Evolutionary conservation across 306 rosid genomes (phyloP).

Genomic region (Lotus japonicus): DNA sequence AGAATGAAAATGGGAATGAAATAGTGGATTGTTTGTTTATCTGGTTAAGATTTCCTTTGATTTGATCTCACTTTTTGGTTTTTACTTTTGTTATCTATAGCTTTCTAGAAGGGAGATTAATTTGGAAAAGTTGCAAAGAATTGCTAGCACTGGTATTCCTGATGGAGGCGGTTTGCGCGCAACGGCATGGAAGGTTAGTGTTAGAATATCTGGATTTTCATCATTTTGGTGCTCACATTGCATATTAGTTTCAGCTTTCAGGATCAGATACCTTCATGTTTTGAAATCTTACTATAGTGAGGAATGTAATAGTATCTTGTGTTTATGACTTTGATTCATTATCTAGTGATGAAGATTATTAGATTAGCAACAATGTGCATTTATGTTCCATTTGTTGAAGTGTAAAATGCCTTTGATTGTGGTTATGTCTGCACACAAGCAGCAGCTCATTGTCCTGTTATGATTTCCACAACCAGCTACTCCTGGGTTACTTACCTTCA

Average conservation of each 20-base stretch:
- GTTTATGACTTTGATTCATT: not conserved
- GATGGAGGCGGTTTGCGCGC: conserved; percentile 72
- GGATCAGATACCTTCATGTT: not conserved
- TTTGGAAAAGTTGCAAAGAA: conserved; percentile 69
- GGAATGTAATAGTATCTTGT: not conserved
- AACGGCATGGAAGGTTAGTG: conserved; percentile 57
- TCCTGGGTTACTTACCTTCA: conserved; percentile 66
- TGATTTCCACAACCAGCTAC: conserved; percentile 53
- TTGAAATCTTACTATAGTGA: not conserved
- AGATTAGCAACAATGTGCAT: not conserved
- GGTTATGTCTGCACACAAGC: conserved; percentile 22
- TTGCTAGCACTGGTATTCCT: conserved; percentile 62
- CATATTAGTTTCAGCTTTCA: not conserved
- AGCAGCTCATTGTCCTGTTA: conserved; percentile 31
- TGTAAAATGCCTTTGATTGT: conserved; percentile 1
- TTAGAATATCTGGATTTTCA: not conserved
- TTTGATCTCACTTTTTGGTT: not conserved
- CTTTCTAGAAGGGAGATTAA: conserved; percentile 56
- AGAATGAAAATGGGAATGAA: not conserved
- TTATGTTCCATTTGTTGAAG: not conserved
- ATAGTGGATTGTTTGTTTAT: not conserved
- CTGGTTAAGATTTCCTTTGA: not conserved
- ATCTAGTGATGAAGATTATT: not conserved
- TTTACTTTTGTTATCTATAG: conserved; percentile 22
- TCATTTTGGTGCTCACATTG: not conserved